Evolutionary conservation across 768 basidiomycete genomes (phyloP).

Genomic region (Imleria badia): DNA sequence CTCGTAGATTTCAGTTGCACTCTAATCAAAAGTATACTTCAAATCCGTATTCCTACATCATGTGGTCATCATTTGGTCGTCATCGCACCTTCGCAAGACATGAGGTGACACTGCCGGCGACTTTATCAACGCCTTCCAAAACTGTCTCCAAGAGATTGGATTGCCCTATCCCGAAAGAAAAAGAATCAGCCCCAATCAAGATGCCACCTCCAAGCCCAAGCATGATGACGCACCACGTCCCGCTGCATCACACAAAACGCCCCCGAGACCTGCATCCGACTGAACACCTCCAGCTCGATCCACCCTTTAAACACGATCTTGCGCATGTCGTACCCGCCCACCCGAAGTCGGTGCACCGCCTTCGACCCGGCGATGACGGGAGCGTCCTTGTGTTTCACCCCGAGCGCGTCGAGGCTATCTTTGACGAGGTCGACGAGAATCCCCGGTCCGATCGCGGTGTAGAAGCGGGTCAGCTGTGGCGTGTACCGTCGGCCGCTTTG

Average conservation of each 20-base stretch:
- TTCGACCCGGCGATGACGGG: conserved; percentile 19
- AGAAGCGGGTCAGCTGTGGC: conserved; percentile 81
- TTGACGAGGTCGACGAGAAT: conserved; percentile 54
- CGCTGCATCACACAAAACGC: conserved; percentile 71
- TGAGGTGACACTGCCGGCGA: conserved; percentile 55
- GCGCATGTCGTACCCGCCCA: conserved; percentile 70
- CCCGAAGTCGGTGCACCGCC: conserved; percentile 42
- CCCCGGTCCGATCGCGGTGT: conserved; percentile 55
- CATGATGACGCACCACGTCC: conserved; percentile 51
- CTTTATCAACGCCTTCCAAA: conserved; percentile 66
- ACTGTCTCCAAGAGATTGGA: conserved; percentile 73
- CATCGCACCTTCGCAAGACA: conserved; percentile 39
- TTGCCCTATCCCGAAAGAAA: conserved; percentile 49
- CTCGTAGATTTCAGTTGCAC: not conserved
- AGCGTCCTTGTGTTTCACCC: conserved; percentile 50
- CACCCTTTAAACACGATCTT: conserved; percentile 70
- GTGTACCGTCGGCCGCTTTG: conserved; percentile 71
- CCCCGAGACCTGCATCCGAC: conserved; percentile 45
- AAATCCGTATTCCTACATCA: not conserved
- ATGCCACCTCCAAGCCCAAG: not conserved
- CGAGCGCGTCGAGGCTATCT: conserved; percentile 47
- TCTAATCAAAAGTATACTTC: not conserved
- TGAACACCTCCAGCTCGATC: conserved; percentile 68
- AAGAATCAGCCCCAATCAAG: not conserved
- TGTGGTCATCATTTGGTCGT: not conserved